Percentiles rank a stretch among this genome's conserved stretches.
Conservation (phyloP, 495 filamentous ascomycete genomes). For the Xylaria palmicola region DNA sequence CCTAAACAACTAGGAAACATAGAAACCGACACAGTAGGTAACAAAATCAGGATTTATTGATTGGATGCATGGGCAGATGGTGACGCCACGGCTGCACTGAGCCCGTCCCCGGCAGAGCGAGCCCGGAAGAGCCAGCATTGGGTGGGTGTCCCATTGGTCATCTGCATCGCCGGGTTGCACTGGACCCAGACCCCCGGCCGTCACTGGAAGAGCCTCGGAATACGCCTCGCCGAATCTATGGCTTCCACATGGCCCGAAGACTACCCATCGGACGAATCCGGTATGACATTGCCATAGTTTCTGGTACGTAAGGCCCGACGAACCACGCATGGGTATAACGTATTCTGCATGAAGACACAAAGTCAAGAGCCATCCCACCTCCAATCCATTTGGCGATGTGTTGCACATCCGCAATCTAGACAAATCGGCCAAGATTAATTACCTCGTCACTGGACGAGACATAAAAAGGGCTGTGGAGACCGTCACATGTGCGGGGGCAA, state of each 20-base stretch:
- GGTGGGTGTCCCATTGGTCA: constrained; percentile 9
- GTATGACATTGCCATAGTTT: not conserved
- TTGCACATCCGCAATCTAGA: constrained; percentile 1
- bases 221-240: constrained; percentile 8
- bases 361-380: not conserved
- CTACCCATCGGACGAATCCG: constrained; percentile 10
- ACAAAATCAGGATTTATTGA: constrained; percentile 12
- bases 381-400: not conserved
- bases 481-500: not conserved
- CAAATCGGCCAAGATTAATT: not conserved
- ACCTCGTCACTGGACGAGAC: not conserved
- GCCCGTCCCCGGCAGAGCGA: constrained; percentile 1
- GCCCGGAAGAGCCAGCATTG: not conserved
- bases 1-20: constrained; percentile 3
- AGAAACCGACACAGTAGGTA: constrained; percentile 6
- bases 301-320: not conserved
- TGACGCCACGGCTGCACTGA: constrained; percentile 16
- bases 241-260: not conserved
- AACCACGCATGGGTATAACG: not conserved
- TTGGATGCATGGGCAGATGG: constrained; percentile 9
- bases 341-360: constrained; percentile 4
- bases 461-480: not conserved
- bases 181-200: not conserved
- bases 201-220: constrained; percentile 15
- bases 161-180: constrained; percentile 9